A percentile compares a stretch with the other conserved stretches of the same genome.
Conservation (phyloP, 2,329 filamentous ascomycete genomes). For the Paradendryphiella salina region DNA sequence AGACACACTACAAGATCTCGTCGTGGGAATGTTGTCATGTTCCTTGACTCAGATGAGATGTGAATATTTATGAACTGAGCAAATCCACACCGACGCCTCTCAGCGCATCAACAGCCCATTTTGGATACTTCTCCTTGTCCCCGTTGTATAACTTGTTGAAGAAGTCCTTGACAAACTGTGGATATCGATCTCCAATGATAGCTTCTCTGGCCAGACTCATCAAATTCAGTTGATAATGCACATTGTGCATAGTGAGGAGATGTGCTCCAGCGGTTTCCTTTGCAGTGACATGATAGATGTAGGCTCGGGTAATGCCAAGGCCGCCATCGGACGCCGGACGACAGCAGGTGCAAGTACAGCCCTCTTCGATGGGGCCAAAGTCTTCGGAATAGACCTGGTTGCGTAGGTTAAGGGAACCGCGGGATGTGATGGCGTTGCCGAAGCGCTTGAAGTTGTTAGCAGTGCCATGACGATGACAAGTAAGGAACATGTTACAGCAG, state of each 20-base stretch:
- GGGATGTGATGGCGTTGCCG: slow-evolving; percentile 84
- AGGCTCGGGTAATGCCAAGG: slow-evolving; percentile 82
- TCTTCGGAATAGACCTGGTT: slow-evolving; percentile 75
- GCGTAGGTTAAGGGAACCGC: slow-evolving; percentile 82
- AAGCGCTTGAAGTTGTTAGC: slow-evolving; percentile 62
- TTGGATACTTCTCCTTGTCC: slow-evolving; percentile 68
- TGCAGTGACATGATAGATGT: slow-evolving; percentile 84
- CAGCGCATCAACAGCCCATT: slow-evolving; percentile 83
- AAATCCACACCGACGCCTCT: slow-evolving; percentile 70
- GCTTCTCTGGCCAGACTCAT: slow-evolving; percentile 77
- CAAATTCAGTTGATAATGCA: slow-evolving; percentile 84
- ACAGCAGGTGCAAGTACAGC: slow-evolving; percentile 81
- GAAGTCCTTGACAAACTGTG: slow-evolving; percentile 75
- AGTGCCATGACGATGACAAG: too few species aligned
- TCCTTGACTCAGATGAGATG: too few species aligned
- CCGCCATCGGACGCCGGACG: slow-evolving; percentile 66
- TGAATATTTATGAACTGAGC: slow-evolving; percentile 19
- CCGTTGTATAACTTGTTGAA: slow-evolving; percentile 71
- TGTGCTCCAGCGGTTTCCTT: slow-evolving; percentile 95
- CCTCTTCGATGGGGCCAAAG: slow-evolving; percentile 80
- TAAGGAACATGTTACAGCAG: slow-evolving; percentile 61
- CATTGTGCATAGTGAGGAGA: slow-evolving; percentile 89
- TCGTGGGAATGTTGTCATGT: too few species aligned
- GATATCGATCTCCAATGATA: slow-evolving; percentile 79
- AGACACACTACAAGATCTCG: too few species aligned